Evolutionary conservation across 257 asterid species (phyloP), one percentile per base, ranked within the genome.

Genomic region (Knoxia roxburghii): DNA sequence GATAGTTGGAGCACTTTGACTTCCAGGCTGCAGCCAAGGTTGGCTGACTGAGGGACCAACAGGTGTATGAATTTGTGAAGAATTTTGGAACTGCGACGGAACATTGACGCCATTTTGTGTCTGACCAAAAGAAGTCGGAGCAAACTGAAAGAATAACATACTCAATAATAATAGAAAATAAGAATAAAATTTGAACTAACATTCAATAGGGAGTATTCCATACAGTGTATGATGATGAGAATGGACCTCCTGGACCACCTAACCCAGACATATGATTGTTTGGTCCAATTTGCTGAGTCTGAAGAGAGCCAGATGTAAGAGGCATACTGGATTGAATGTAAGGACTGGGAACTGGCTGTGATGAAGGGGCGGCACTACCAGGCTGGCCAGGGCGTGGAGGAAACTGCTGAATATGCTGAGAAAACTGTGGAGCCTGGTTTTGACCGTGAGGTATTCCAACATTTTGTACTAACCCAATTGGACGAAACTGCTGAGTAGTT

Each of bases 401-500:
- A 80, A 81, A 90, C 67, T 86, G 95, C 68, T 79, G 97, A 84
- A 78, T 78, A 63, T 82, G 78, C 77, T 90, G 97, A 72, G 96
- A 83, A 83, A 78, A 90, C 69, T 76, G 95, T 65, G 82, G 85
- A 12, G 63, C 81, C 56, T 87, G 96, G 78, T 72, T 78, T 80
- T 85, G 95, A 69, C 89, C 85, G 62, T 80, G 87, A 63, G 77
- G 83, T 78, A 82, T 77, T 65, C 91, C 90, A 51, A 72, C 67
- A 79, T 83, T 82, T 69, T 82, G 94, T 23, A 73, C 61, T 68
- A 77, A 94, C 51, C 89, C 90, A 63, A 80, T 70, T 55, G 87
- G 86, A 67, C 77, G 94, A 78, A 80, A 91, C 61, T 89, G 98
- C 73, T 82, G 96, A 70, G 85, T 48, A 65, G 79, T 78, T 69